phyloP scores from a whole-genome alignment of 257 asterid genomes.

The Fraxinus anomala region DNA sequence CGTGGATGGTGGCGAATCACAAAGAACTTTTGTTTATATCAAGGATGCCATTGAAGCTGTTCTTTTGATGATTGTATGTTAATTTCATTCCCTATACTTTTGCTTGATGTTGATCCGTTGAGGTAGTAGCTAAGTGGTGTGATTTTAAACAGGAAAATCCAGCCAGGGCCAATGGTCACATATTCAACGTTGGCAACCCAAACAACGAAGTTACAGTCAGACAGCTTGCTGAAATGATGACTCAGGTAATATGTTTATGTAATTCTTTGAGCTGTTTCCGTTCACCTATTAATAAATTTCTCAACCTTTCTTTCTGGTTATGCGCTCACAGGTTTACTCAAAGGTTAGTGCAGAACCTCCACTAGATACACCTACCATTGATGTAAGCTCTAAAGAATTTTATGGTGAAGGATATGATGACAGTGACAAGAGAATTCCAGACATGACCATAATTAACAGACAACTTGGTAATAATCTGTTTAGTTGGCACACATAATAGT shows the following conservation, averaged over 20 bases:
- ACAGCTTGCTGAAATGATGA: constrained; percentile 82
- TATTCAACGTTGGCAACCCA: constrained; percentile 75
- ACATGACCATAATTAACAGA: constrained; percentile 70
- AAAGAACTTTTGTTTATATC: constrained; percentile 68
- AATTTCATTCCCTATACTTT: constrained; percentile 8
- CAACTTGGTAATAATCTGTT: constrained; percentile 54
- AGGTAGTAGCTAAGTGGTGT: constrained; percentile 23
- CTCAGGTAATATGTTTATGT: constrained; percentile 39
- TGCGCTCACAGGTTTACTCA: constrained; percentile 50
- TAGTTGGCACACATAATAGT: not conserved
- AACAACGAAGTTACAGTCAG: constrained; percentile 73
- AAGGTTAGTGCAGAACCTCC: constrained; percentile 70
- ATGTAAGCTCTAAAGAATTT: constrained; percentile 71
- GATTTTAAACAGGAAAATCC: constrained; percentile 60
- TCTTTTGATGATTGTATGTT: constrained; percentile 67
- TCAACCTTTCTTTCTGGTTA: not conserved
- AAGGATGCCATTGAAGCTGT: constrained; percentile 83
- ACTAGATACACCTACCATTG: constrained; percentile 57
- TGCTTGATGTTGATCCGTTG: not conserved
- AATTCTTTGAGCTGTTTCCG: not conserved
- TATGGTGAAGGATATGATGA: constrained; percentile 78
- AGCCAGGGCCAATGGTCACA: constrained; percentile 73
- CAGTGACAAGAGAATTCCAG: constrained; percentile 79
- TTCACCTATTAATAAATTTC: not conserved
- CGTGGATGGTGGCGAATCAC: constrained; percentile 74